phyloP scores from a whole-genome alignment of 805 yeast genomes.

The Schwanniomyces sp. region DNA sequence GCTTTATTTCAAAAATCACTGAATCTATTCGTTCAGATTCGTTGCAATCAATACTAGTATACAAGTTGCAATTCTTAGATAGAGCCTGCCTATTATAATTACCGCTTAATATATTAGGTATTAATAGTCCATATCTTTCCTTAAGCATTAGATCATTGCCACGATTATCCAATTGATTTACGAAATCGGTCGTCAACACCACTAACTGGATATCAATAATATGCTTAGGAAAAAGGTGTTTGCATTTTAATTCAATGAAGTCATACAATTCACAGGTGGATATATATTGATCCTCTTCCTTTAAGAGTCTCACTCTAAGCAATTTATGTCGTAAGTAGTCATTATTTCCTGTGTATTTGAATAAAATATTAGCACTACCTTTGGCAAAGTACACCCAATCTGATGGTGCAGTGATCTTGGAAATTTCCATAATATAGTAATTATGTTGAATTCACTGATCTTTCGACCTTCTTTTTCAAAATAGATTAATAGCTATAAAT shows the following conservation, averaged over 20 bases:
- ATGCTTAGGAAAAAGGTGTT: conserved; percentile 26
- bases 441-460: not conserved
- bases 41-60: conserved; percentile 9
- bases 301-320: conserved; percentile 35
- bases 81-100: conserved; percentile 23
- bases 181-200: conserved; percentile 29
- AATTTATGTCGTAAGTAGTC: conserved; percentile 34
- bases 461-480: not conserved
- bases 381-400: conserved; percentile 48
- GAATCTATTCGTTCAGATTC: conserved; percentile 8
- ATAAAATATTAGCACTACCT: conserved; percentile 52
- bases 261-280: conserved; percentile 41
- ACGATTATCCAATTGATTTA: conserved; percentile 21
- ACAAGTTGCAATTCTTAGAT: conserved; percentile 38
- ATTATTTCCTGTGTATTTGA: conserved; percentile 37
- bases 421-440: conserved; percentile 30
- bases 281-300: conserved; percentile 34
- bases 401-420: conserved; percentile 28
- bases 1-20: conserved; percentile 51
- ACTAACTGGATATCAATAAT: conserved; percentile 33
- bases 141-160: conserved; percentile 30
- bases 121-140: conserved; percentile 44
- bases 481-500: not conserved
- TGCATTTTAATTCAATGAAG: conserved; percentile 37
- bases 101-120: conserved; percentile 41